Evolutionary conservation across 2,329 filamentous ascomycete species (phyloP), one percentile per base, ranked within the genome.

Genomic region (Pseudohalonectria lignicola): DNA sequence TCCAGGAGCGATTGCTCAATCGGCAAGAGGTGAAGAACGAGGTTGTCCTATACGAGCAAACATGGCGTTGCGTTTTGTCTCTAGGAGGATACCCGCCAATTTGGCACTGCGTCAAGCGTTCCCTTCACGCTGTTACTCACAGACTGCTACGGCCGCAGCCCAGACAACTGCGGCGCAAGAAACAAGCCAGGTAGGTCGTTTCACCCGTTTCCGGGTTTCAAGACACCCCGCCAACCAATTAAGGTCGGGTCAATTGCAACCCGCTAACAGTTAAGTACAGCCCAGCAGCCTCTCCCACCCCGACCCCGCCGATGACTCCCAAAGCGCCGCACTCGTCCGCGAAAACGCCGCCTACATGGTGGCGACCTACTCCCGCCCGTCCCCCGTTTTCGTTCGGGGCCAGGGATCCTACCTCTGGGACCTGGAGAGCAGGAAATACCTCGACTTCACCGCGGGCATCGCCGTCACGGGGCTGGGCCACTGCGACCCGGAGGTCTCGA

Each of bases 381-480:
- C 83, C 32, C 86, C 87, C 2, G 84, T 96, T 54, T 95, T 98
- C 59, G 78, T 87, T 41, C 84, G 80, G 57, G 92, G 88, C 45
- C 68, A 86, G 55, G 92, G 92, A 3, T 87, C 82, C 43, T 88
- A 87, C 57, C 61, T 98, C 45, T 96, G 80, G 76, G 92, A 98
- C 57, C 64, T 90, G 28, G 87, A 95, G 63, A 84, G 92, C 55
- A 70, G 85, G 43, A 79, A 79, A 56, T 98, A 95, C 57, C 71
- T 98, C 21, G 92, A 98, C 61, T 86, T 98, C 52, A 96, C 92
- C 1, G 82, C 88, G 9, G 92, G 92, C 34, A 98, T 98, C 55
- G 92, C 92, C 13, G 92, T 98, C 55, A 95, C 90, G 62, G 79
- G 83, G 17, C 70, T 98, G 25, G 92, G 92, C 9, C 92, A 98